Evolutionary conservation across 345 rosid genomes (phyloP).

Genomic region (Schrenkiella parvula): DNA sequence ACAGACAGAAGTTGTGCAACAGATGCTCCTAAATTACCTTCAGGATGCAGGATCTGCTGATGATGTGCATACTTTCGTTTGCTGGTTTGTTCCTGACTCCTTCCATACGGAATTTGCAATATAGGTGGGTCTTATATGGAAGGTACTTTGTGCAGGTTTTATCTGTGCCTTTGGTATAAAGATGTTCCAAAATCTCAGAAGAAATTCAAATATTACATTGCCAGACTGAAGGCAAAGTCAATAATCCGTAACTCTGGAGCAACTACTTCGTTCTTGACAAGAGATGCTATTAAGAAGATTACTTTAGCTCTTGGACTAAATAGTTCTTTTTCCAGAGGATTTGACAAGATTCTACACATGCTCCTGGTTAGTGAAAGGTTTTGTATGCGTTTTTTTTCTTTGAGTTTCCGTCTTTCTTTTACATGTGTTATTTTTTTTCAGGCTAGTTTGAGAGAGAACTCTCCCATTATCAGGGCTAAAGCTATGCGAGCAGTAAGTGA

Average conservation of each 20-base stretch:
- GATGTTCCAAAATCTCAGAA: constrained; percentile 77
- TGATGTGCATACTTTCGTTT: constrained; percentile 73
- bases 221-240: constrained; percentile 78
- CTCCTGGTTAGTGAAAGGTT: constrained; percentile 73
- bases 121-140: constrained; percentile 25
- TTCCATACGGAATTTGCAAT: background rate
- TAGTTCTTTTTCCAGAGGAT: constrained; percentile 94
- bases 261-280: constrained; percentile 49
- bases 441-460: constrained; percentile 97
- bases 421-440: constrained; percentile 36
- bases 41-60: constrained; percentile 78
- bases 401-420: background rate
- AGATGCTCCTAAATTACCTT: constrained; percentile 86
- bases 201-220: constrained; percentile 60
- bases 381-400: background rate
- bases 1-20: constrained; percentile 76
- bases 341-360: constrained; percentile 91
- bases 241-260: constrained; percentile 76
- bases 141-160: constrained; percentile 64
- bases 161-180: constrained; percentile 90
- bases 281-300: constrained; percentile 80
- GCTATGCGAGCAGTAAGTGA: constrained; percentile 88
- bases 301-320: constrained; percentile 81
- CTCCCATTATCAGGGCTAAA: constrained; percentile 94
- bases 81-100: constrained; percentile 57